Conservation (phyloP, 1,284 basidiomycete genomes). For the Heterobasidion annosum region DNA sequence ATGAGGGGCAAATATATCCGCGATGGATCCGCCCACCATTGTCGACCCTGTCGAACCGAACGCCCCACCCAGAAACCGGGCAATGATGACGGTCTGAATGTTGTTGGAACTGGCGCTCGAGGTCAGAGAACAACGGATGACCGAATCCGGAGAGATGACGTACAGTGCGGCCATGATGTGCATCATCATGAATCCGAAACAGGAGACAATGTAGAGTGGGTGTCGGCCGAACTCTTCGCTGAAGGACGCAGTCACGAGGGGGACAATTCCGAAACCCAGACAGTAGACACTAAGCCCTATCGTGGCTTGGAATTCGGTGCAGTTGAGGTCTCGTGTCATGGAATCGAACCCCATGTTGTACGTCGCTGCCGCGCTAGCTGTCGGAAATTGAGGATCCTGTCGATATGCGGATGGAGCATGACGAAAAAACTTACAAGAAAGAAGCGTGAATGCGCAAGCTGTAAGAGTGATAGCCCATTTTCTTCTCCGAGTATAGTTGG, state of each 20-base stretch:
- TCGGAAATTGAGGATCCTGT: neutral
- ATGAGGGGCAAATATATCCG: slow-evolving; percentile 57
- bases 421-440: slow-evolving; percentile 1
- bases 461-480: slow-evolving; percentile 7
- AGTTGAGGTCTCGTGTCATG: slow-evolving; percentile 59
- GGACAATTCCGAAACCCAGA: slow-evolving; percentile 63
- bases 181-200: slow-evolving; percentile 48
- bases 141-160: neutral
- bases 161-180: slow-evolving; percentile 48
- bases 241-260: slow-evolving; percentile 65
- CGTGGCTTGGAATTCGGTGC: slow-evolving; percentile 49
- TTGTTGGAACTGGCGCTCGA: slow-evolving; percentile 42
- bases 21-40: slow-evolving; percentile 73
- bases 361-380: slow-evolving; percentile 43
- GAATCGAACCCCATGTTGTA: slow-evolving; percentile 51
- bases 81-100: slow-evolving; percentile 59
- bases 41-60: slow-evolving; percentile 65
- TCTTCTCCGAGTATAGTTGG: slow-evolving; percentile 27
- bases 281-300: slow-evolving; percentile 53
- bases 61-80: slow-evolving; percentile 59
- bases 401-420: slow-evolving; percentile 4
- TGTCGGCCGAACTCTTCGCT: slow-evolving; percentile 73
- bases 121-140: neutral
- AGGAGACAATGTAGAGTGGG: slow-evolving; percentile 56
- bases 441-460: slow-evolving; percentile 3